These are phyloP conservation scores for Penicillium goetzii DNA, from an alignment of 495 filamentous ascomycete species.

Conservation along the genomic window DNA sequence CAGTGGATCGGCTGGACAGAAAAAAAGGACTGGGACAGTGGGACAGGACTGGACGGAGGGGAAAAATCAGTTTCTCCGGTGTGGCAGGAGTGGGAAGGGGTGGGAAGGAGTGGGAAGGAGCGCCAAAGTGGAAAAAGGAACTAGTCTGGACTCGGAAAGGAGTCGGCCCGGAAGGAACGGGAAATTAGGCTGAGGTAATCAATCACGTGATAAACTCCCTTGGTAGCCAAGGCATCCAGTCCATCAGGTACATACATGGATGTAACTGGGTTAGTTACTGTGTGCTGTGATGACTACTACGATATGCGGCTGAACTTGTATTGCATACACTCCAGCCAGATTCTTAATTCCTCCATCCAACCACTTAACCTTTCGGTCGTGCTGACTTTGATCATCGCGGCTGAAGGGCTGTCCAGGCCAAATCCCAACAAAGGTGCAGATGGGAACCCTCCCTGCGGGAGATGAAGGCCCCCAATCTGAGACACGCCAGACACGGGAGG, in stretches of 20 bases:
- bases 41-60: neutral
- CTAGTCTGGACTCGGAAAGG: constrained; percentile 26
- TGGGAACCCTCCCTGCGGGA: neutral
- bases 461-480: constrained; percentile 6
- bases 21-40: neutral
- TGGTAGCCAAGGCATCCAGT: neutral
- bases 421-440: neutral
- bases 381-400: neutral
- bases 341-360: neutral
- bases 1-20: too few relatives aligned
- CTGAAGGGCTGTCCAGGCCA: neutral
- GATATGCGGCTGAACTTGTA: neutral
- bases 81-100: neutral
- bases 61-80: neutral
- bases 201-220: neutral
- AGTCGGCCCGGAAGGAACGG: constrained; percentile 14
- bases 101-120: too few relatives aligned
- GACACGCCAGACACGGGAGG: constrained; percentile 22
- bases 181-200: constrained; percentile 19
- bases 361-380: neutral
- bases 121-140: neutral
- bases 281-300: neutral
- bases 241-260: too few relatives aligned
- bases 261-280: too few relatives aligned
- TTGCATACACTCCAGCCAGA: neutral